These are phyloP conservation scores for Schwanniomyces pseudopolymorphus DNA, from an alignment of 805 yeast genomes.

Conservation along the genomic window DNA sequence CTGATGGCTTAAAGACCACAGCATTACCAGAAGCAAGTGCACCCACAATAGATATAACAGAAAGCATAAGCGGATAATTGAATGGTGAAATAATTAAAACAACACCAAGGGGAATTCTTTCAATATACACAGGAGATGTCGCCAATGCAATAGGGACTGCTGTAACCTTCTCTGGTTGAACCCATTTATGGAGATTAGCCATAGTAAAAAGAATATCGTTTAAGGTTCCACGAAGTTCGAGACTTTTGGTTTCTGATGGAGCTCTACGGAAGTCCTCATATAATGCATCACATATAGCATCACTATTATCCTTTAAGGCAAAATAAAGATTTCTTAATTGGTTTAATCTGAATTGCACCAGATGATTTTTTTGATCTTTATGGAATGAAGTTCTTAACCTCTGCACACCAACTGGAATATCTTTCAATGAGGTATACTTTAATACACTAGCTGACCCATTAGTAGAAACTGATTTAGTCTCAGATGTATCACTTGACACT, in stretches of 20 bases:
- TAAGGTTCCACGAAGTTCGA: slow-evolving; percentile 54
- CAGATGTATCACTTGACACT: neutral
- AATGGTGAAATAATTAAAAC: slow-evolving; percentile 76
- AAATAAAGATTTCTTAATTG: slow-evolving; percentile 69
- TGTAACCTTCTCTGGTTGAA: slow-evolving; percentile 46
- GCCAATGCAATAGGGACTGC: slow-evolving; percentile 36
- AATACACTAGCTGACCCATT: slow-evolving; percentile 10
- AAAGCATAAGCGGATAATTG: slow-evolving; percentile 71
- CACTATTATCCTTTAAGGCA: slow-evolving; percentile 58
- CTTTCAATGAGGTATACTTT: slow-evolving; percentile 45
- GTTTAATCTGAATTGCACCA: slow-evolving; percentile 55
- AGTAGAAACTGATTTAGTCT: slow-evolving; percentile 1
- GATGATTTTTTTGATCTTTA: slow-evolving; percentile 45
- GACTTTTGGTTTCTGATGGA: slow-evolving; percentile 55
- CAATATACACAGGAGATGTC: slow-evolving; percentile 31
- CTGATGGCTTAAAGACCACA: slow-evolving; percentile 76
- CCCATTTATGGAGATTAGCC: slow-evolving; percentile 59
- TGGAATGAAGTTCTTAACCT: slow-evolving; percentile 43
- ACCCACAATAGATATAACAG: slow-evolving; percentile 66
- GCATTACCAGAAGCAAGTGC: slow-evolving; percentile 87
- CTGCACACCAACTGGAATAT: slow-evolving; percentile 48
- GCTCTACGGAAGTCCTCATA: slow-evolving; percentile 67
- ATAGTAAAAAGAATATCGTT: slow-evolving; percentile 62
- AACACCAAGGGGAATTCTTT: slow-evolving; percentile 54
- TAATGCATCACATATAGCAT: slow-evolving; percentile 56